A percentile compares a stretch with the other conserved stretches of the same genome.
phyloP scores from a whole-genome alignment of 768 basidiomycete species.

The Hydnomerulius pinastri region DNA sequence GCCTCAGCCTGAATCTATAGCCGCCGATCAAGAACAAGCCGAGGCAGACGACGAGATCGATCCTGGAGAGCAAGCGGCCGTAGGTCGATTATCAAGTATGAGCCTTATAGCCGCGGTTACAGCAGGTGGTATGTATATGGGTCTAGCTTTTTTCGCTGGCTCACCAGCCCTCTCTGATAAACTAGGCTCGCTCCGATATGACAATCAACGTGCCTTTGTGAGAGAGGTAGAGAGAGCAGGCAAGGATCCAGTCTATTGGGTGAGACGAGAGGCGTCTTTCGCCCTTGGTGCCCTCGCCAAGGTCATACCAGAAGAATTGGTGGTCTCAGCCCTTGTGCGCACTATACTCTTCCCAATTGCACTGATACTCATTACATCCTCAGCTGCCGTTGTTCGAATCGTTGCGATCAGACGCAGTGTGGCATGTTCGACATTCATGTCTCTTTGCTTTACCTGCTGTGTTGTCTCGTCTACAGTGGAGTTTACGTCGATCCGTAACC shows the following conservation, averaged over 20 bases:
- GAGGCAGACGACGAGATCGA: slow-evolving; percentile 43
- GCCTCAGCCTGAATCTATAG: slow-evolving; percentile 15
- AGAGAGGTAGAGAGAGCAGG: slow-evolving; percentile 72
- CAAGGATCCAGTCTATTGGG: slow-evolving; percentile 70
- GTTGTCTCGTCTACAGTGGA: slow-evolving; percentile 60
- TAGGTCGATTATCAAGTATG: slow-evolving; percentile 90
- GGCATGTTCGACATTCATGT: slow-evolving; percentile 87
- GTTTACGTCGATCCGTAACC: slow-evolving; percentile 62
- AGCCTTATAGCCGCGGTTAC: slow-evolving; percentile 88
- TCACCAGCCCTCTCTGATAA: slow-evolving; percentile 4
- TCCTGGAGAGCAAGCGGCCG: slow-evolving; percentile 68
- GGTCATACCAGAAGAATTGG: slow-evolving; percentile 75
- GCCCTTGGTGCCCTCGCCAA: slow-evolving; percentile 89
- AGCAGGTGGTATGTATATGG: slow-evolving; percentile 60
- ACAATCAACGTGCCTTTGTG: slow-evolving; percentile 65
- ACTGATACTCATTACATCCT: slow-evolving; percentile 7
- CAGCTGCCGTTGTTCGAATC: slow-evolving; percentile 82
- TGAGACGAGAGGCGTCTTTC: slow-evolving; percentile 83
- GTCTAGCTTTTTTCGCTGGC: slow-evolving; percentile 5
- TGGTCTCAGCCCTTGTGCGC: slow-evolving; percentile 62
- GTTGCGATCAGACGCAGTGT: slow-evolving; percentile 66
- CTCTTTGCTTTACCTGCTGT: slow-evolving; percentile 85
- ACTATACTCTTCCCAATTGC: slow-evolving; percentile 6
- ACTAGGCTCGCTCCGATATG: slow-evolving; percentile 55
- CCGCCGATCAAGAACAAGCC: slow-evolving; percentile 15